These are phyloP conservation scores for Monsonia emarginata DNA, from an alignment of 441 rosid species.

Conservation along the genomic window DNA sequence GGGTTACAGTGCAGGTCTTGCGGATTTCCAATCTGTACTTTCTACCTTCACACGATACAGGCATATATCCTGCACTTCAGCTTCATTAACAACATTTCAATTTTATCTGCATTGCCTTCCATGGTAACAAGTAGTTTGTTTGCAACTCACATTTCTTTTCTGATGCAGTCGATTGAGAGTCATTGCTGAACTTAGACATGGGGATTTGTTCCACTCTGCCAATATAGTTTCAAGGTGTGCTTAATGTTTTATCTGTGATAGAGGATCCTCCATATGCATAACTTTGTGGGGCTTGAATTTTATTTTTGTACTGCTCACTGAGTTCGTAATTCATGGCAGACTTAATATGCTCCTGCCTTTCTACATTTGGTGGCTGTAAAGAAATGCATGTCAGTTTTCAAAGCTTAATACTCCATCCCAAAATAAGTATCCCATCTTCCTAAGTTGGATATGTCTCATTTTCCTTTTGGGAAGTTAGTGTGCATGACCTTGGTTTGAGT, in stretches of 20 bases:
- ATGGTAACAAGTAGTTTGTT: constrained; percentile 8
- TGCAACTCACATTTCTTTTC: constrained; percentile 7
- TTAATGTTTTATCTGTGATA: constrained; percentile 8
- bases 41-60: constrained; percentile 83
- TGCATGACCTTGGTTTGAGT: too few relatives aligned
- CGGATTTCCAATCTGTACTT: constrained; percentile 78
- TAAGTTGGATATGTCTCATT: too few relatives aligned
- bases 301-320: not conserved
- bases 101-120: constrained; percentile 1
- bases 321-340: not conserved
- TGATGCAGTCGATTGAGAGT: constrained; percentile 78
- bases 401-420: too few relatives aligned
- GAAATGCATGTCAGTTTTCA: not conserved
- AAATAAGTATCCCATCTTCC: too few relatives aligned
- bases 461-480: too few relatives aligned
- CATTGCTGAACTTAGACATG: constrained; percentile 90
- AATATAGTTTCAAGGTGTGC: constrained; percentile 88
- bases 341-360: not conserved
- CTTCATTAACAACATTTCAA: not conserved
- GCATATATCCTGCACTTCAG: constrained; percentile 25
- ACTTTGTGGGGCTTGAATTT: not conserved
- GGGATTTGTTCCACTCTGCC: constrained; percentile 92
- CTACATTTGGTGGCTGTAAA: not conserved
- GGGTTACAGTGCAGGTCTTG: constrained; percentile 43
- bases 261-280: not conserved